Percentiles rank a stretch among this genome's conserved stretches.
These are phyloP conservation scores for Hymenoscyphus scutula DNA, from an alignment of 2,329 filamentous ascomycete genomes.

Conservation along the genomic window DNA sequence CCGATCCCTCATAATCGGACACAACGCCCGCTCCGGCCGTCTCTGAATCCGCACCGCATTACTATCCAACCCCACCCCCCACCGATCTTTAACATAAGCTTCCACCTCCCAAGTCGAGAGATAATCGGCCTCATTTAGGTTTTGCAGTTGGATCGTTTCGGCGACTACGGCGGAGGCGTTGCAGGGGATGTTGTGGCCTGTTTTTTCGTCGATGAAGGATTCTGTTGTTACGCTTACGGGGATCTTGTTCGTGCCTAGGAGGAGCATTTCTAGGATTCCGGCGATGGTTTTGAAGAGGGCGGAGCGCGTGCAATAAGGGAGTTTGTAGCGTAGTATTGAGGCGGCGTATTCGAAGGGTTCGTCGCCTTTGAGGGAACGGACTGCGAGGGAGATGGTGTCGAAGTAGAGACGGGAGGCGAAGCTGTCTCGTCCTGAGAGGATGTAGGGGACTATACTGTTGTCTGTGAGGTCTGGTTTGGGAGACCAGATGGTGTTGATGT, in stretches of 20 bases:
- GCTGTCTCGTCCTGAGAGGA: constrained; percentile 21
- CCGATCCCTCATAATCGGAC: neutral
- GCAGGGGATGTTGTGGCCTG: too few species aligned
- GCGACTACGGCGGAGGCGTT: constrained; percentile 3
- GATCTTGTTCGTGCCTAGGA: constrained; percentile 15
- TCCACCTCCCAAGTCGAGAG: constrained; percentile 20
- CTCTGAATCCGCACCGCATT: constrained; percentile 11
- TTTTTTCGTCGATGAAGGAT: neutral
- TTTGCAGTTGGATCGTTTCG: constrained; percentile 9
- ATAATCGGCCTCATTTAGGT: constrained; percentile 16
- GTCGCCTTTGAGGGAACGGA: constrained; percentile 14
- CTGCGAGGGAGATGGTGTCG: constrained; percentile 13
- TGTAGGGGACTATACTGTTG: constrained; percentile 17
- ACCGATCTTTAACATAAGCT: constrained; percentile 17
- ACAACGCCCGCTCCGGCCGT: neutral
- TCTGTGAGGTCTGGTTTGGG: neutral
- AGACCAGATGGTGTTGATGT: constrained; percentile 6
- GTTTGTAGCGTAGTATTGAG: constrained; percentile 20
- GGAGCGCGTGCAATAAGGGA: constrained; percentile 5
- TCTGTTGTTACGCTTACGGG: neutral
- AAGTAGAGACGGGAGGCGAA: constrained; percentile 25
- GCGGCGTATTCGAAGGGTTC: constrained; percentile 6
- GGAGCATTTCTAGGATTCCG: constrained; percentile 19
- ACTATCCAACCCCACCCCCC: constrained; percentile 19
- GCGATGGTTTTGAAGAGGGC: constrained; percentile 9